Base-by-base conservation (phyloP, 202 grass and related monocot species). In the Zoysia matrella region DNA sequence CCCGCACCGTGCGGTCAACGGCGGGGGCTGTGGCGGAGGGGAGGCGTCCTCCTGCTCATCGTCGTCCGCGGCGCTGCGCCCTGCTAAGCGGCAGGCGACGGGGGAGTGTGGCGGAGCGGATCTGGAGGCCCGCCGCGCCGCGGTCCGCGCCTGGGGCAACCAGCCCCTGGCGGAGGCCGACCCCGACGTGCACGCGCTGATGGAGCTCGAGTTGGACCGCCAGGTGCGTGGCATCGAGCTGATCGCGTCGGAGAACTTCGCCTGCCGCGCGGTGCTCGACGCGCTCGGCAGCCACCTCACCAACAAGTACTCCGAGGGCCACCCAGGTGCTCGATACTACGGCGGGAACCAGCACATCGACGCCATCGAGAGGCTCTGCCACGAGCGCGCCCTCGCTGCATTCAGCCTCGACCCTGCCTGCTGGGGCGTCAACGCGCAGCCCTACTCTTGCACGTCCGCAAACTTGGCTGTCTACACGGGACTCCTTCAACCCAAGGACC, bases 241-340 rank as follows among this genome's bases (percentile, higher is more conserved):
- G 7, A 88, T 98, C 44, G 96, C 96, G 11, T 98, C 96, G 22
- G 96, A 98, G 85, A 98, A 98, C 67, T 98, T 95, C 79, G 96
- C 91, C 54, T 98, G 96, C 87, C 92, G 87, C 46, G 91, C 90
- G 4, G 96, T 98, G 44, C 96, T 98, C 13, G 91, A 98, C 30
- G 92, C 96, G 15, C 92, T 98, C 12, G 96, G 96, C 60, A 98
- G 96, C 83, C 96, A 98, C 74, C 89, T 98, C 52, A 95, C 96
- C 46, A 98, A 98, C 87, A 98, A 98, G 87, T 98, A 98, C 83
- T 95, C 91, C 11, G 96, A 98, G 87, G 96, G 96, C 0, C 82
- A 81, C 46, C 96, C 96, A 0, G 92, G 96, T 4, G 85, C 92
- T 6, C 90, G 96, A 4, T 98, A 98, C 83, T 98, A 98, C 48